A percentile compares a stretch with the other conserved stretches of the same genome.
Conservation (phyloP, 2,329 filamentous ascomycete species). For the Cryphonectria parasitica region DNA sequence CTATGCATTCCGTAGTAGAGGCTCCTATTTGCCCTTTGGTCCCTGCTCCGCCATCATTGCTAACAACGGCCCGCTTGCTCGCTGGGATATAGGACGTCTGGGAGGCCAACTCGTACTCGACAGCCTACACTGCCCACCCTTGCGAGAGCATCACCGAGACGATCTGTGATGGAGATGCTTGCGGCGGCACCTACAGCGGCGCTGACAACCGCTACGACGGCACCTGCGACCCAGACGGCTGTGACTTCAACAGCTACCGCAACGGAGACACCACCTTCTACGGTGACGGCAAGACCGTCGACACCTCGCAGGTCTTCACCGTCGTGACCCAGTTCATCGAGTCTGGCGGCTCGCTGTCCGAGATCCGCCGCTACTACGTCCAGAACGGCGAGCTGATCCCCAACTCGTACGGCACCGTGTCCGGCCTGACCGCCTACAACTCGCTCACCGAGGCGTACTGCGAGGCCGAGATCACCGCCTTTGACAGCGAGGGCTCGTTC, state of each 20-base stretch:
- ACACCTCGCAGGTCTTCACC: conserved; percentile 63
- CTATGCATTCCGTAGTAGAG: background rate
- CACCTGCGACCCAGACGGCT: conserved; percentile 70
- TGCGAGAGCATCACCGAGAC: conserved; percentile 56
- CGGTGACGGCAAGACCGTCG: conserved; percentile 59
- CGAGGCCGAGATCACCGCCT: conserved; percentile 58
- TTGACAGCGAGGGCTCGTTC: conserved; percentile 60
- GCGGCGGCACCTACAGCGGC: conserved; percentile 56
- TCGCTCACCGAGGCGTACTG: conserved; percentile 63
- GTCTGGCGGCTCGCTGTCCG: conserved; percentile 55
- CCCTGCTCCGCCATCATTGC: conserved; percentile 31
- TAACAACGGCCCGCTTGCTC: background rate
- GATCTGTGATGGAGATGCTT: conserved; percentile 54
- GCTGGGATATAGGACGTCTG: conserved; percentile 36
- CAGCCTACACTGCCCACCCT: conserved; percentile 68
- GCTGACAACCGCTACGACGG: conserved; percentile 58
- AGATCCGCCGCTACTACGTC: conserved; percentile 68
- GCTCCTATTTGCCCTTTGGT: background rate
- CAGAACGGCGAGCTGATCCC: conserved; percentile 63
- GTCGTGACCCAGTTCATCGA: conserved; percentile 68
- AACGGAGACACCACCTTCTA: conserved; percentile 67
- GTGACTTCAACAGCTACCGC: conserved; percentile 72
- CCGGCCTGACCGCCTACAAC: conserved; percentile 44
- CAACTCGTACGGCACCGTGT: conserved; percentile 51
- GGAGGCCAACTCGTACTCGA: conserved; percentile 70